Evolutionary conservation across 176 grass and related monocot species (phyloP).

Genomic region (Cenchrus purpureus): DNA sequence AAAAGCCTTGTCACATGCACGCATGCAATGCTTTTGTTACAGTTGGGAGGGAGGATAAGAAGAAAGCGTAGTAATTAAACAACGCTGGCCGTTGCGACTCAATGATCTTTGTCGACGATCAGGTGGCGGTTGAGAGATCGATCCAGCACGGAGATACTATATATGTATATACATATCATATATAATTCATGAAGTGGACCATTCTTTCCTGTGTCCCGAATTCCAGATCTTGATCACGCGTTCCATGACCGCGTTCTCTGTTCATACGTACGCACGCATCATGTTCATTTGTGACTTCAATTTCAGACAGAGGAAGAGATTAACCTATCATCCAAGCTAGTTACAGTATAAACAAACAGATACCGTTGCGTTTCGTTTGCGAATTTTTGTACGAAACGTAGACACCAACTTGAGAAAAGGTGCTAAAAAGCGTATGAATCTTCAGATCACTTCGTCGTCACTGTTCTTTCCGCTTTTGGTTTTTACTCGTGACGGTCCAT

Average conservation of each 20-base stretch:
- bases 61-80: not conserved
- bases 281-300: not conserved
- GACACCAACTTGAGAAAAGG: not conserved
- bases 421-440: not conserved
- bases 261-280: not conserved
- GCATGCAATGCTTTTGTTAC: not conserved
- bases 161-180: not conserved
- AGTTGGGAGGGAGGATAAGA: constrained; percentile 17
- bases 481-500: constrained; percentile 12
- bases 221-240: constrained; percentile 7
- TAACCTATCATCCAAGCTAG: not conserved
- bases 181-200: not conserved
- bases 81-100: not conserved
- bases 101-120: not conserved
- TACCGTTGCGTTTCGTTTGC: constrained; percentile 11
- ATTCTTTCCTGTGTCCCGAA: not conserved
- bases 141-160: not conserved
- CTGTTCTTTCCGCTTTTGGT: not conserved
- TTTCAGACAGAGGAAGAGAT: not conserved
- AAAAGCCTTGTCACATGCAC: constrained; percentile 11
- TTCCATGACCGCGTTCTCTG: not conserved
- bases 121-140: constrained; percentile 15
- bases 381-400: not conserved
- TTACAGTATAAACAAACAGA: constrained; percentile 52
- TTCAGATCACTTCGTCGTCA: too few relatives aligned